A percentile compares a stretch with the other conserved stretches of the same genome.
phyloP scores from a whole-genome alignment of 73 alveolate genomes.

The Paramecium octaurelia region DNA sequence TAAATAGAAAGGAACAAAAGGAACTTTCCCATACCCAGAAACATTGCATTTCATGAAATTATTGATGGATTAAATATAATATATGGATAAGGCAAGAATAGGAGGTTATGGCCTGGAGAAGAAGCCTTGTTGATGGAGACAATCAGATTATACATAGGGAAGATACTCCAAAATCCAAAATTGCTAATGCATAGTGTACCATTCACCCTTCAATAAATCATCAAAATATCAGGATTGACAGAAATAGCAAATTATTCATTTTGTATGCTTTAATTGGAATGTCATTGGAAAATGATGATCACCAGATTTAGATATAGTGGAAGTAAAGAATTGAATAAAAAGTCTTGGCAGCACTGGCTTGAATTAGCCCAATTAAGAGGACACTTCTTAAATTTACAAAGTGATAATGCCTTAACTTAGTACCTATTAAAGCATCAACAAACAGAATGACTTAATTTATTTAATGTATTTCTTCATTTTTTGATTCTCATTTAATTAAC shows the following conservation, averaged over 20 bases:
- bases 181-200: neutral
- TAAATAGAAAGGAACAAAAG: conserved; percentile 39
- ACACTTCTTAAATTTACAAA: neutral
- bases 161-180: neutral
- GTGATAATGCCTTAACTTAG: neutral
- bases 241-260: neutral
- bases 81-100: conserved; percentile 49
- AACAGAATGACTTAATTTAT: neutral
- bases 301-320: conserved; percentile 48
- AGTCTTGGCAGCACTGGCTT: neutral
- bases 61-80: conserved; percentile 28
- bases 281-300: conserved; percentile 59
- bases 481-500: neutral
- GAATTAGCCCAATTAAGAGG: neutral
- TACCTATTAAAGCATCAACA: neutral
- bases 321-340: neutral
- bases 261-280: neutral
- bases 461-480: neutral
- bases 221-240: neutral
- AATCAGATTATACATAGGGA: neutral
- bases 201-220: neutral
- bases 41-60: neutral
- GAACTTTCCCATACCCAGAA: conserved; percentile 37
- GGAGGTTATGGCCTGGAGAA: conserved; percentile 58
- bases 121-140: conserved; percentile 56